Conservation (phyloP, 345 rosid genomes). For the Ailanthus altissimus region DNA sequence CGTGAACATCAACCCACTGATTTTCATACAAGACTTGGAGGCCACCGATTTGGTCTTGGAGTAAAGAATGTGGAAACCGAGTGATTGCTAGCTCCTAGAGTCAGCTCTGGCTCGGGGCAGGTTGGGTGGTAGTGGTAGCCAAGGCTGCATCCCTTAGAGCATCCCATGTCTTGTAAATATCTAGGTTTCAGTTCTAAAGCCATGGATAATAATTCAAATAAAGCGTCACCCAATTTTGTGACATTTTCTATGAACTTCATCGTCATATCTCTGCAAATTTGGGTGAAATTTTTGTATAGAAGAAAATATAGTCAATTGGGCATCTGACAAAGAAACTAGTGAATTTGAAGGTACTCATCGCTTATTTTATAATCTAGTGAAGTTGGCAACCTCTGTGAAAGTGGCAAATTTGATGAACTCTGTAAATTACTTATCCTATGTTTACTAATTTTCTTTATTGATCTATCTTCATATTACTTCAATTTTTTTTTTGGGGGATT, state of each 20-base stretch:
- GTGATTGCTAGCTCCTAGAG: conserved; percentile 21
- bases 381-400: no score
- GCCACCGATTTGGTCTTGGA: conserved; percentile 23
- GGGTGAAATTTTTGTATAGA: not conserved
- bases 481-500: no score
- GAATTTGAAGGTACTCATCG: no score
- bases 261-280: not conserved
- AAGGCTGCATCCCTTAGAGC: not conserved
- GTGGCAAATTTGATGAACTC: no score
- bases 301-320: not conserved
- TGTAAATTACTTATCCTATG: no score
- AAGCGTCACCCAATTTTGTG: not conserved
- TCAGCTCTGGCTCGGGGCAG: conserved; percentile 22
- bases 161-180: not conserved
- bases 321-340: no score
- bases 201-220: conserved; percentile 8
- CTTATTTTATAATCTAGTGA: no score
- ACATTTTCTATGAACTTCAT: not conserved
- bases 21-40: conserved; percentile 24
- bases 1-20: conserved; percentile 25
- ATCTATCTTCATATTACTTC: no score
- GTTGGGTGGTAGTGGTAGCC: conserved; percentile 11
- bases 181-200: conserved; percentile 13
- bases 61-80: conserved; percentile 21
- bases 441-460: no score